phyloP scores from a whole-genome alignment of 2,329 filamentous ascomycete species.

The Bretziella fagacearum region DNA sequence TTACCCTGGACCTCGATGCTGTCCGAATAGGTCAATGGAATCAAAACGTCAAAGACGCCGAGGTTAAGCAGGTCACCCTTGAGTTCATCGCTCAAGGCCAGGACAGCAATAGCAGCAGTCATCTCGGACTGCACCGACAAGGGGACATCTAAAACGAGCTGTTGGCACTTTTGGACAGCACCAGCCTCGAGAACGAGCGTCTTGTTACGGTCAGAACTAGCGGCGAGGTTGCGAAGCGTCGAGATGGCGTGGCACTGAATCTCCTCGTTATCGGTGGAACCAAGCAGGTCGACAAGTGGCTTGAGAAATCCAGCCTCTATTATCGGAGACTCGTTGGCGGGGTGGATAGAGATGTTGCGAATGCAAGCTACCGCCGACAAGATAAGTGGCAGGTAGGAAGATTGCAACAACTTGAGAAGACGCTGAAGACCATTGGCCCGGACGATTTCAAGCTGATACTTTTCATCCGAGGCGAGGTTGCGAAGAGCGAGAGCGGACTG shows the following conservation, averaged over 20 bases:
- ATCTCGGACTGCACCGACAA: constrained; percentile 95
- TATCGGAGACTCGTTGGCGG: constrained; percentile 92
- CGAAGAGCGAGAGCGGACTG: constrained; percentile 87
- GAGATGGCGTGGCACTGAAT: constrained; percentile 99
- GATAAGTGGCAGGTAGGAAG: constrained; percentile 87
- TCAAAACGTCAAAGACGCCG: constrained; percentile 90
- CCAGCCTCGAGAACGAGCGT: constrained; percentile 92
- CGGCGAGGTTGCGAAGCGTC: constrained; percentile 83
- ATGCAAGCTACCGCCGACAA: constrained; percentile 96
- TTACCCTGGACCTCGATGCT: constrained; percentile 98
- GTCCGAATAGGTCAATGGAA: constrained; percentile 82
- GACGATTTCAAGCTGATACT: constrained; percentile 96
- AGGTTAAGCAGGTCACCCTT: constrained; percentile 81
- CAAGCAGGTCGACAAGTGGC: constrained; percentile 80
- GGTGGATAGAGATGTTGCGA: constrained; percentile 96
- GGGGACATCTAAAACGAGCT: constrained; percentile 82
- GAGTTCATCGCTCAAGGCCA: constrained; percentile 87
- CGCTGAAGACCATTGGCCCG: constrained; percentile 71
- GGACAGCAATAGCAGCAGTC: constrained; percentile 96
- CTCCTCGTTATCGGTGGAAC: constrained; percentile 93
- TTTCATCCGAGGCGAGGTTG: constrained; percentile 93
- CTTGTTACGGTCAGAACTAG: constrained; percentile 95
- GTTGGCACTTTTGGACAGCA: constrained; percentile 96
- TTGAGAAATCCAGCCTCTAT: constrained; percentile 95
- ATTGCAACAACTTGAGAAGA: constrained; percentile 77